Base-by-base conservation (phyloP, 2,329 filamentous ascomycete species). In the Beauveria sp. region DNA sequence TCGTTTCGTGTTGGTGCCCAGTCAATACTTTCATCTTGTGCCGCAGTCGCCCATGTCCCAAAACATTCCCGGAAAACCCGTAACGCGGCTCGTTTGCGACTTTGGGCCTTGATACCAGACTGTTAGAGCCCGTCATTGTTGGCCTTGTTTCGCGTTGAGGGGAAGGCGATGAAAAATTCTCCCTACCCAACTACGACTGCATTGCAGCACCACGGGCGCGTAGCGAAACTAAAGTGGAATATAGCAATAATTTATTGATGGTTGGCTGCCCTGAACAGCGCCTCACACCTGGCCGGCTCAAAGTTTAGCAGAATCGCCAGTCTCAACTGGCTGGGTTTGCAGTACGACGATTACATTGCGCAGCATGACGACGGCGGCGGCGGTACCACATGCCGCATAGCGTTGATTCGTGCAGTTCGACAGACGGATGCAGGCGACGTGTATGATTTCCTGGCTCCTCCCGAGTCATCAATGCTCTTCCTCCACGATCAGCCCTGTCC, bases 401-500 rank as follows among this genome's bases (percentile, higher is more conserved):
- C 40, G 28, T 46, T 42, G 55, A 20, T 51, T 58, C 56, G 51
- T 58, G 24, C 50, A 52, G 50, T 34, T 40, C 12, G 40, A 57
- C 42, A 46, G 26, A 34, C 54, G 26, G 20, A 58, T 58, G 55
- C 57, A 52, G 57, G 57, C 57, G 57, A 60, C 57, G 34, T 52
- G 57, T 60, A 60, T 53, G 47, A 53, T 60, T 58, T 40, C 8
- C 18, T n/a, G 26, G 9, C 56, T 47, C 38, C 56, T 58, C 34
- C 28, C 47, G 56, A 58, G 56, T 58, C 46, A 9, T 34, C 55
- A 45, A 55, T 30, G 28, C 22, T 8, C 38, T n/a, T 42, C 47
- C 43, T 7, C 24, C 34, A 38, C 24, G 38, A 52, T 43, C 47
- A 52, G 46, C 57, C 46, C 22, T 58, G 47, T 40, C 26, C 38